Percentiles rank a stretch among this genome's conserved stretches.
Evolutionary conservation across 2,329 filamentous ascomycete genomes (phyloP).

Genomic region (Claviceps spartinae): DNA sequence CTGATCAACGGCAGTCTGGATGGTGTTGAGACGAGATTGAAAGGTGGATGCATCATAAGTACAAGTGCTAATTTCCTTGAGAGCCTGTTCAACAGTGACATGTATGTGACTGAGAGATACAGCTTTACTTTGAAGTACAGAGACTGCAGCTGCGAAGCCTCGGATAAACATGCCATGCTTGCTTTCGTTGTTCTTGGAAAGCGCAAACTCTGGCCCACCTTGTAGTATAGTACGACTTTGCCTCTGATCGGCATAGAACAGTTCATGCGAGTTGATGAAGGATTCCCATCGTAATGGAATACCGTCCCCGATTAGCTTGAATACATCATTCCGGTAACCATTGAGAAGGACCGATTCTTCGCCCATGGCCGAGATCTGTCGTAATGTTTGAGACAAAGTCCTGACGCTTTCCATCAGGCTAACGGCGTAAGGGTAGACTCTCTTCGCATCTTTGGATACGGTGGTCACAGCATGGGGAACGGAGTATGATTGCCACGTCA

Average conservation of each 20-base stretch:
- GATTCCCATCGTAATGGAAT: conserved; percentile 92
- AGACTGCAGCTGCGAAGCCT: conserved; percentile 79
- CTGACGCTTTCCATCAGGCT: conserved; percentile 98
- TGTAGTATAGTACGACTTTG: conserved; percentile 31
- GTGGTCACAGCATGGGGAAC: conserved; percentile 91
- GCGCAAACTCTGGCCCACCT: conserved; percentile 25
- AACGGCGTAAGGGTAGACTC: conserved; percentile 94
- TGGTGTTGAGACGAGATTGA: conserved; percentile 63
- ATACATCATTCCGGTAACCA: conserved; percentile 84
- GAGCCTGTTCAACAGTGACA: conserved; percentile 64
- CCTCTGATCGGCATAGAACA: conserved; percentile 46
- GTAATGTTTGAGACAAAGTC: conserved; percentile 77
- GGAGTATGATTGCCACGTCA: conserved; percentile 88
- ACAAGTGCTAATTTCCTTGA: conserved; percentile 73
- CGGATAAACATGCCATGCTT: conserved; percentile 95
- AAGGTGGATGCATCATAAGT: conserved; percentile 72
- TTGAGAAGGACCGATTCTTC: conserved; percentile 79
- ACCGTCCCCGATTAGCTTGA: conserved; percentile 70
- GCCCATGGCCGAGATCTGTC: conserved; percentile 71
- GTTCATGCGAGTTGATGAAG: conserved; percentile 91
- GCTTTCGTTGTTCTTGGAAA: conserved; percentile 55
- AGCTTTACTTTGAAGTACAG: conserved; percentile 78
- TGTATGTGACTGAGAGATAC: conserved; percentile 66
- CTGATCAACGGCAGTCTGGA: conserved; percentile 89
- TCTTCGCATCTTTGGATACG: conserved; percentile 95